A percentile compares a stretch with the other conserved stretches of the same genome.
phyloP scores from a whole-genome alignment of 768 basidiomycete genomes.

The Tephrocybe sp. region DNA sequence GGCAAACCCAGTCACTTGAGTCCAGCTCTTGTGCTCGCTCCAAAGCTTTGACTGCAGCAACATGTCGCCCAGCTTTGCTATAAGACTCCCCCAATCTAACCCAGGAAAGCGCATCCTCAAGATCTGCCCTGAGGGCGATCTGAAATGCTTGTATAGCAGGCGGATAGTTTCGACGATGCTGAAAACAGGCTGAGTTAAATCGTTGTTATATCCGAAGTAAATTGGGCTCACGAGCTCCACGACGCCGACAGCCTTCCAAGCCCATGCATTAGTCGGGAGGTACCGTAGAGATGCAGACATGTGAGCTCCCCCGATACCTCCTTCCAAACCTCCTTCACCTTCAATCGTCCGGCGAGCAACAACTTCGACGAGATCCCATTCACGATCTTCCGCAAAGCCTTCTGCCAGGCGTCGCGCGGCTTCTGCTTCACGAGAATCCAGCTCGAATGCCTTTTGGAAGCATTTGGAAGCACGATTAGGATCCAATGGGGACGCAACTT shows the following conservation, averaged over 20 bases:
- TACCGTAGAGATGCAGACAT: slow-evolving; percentile 48
- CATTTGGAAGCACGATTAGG: slow-evolving; percentile 87
- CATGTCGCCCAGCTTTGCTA: slow-evolving; percentile 81
- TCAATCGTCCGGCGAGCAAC: slow-evolving; percentile 93
- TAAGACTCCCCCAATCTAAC: slow-evolving; percentile 91
- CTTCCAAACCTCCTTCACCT: slow-evolving; percentile 82
- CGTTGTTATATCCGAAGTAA: not conserved
- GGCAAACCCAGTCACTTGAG: slow-evolving; percentile 80
- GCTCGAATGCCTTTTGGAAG: slow-evolving; percentile 97
- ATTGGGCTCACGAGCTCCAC: slow-evolving; percentile 76
- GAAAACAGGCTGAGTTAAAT: not conserved
- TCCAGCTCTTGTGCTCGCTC: slow-evolving; percentile 69
- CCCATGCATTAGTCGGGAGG: slow-evolving; percentile 87
- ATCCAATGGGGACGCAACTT: slow-evolving; percentile 71
- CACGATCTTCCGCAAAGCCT: slow-evolving; percentile 88
- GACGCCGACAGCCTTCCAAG: slow-evolving; percentile 94
- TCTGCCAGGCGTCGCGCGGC: slow-evolving; percentile 84
- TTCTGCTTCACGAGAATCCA: slow-evolving; percentile 84
- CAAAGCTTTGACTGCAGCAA: slow-evolving; percentile 88
- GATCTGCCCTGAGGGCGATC: slow-evolving; percentile 77
- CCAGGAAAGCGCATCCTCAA: slow-evolving; percentile 83
- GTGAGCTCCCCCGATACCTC: slow-evolving; percentile 42
- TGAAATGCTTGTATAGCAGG: slow-evolving; percentile 84
- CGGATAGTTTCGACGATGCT: slow-evolving; percentile 70
- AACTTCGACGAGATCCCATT: slow-evolving; percentile 95